Evolutionary conservation across 305 asterid species (phyloP).

Genomic region (Solanum hybrid): DNA sequence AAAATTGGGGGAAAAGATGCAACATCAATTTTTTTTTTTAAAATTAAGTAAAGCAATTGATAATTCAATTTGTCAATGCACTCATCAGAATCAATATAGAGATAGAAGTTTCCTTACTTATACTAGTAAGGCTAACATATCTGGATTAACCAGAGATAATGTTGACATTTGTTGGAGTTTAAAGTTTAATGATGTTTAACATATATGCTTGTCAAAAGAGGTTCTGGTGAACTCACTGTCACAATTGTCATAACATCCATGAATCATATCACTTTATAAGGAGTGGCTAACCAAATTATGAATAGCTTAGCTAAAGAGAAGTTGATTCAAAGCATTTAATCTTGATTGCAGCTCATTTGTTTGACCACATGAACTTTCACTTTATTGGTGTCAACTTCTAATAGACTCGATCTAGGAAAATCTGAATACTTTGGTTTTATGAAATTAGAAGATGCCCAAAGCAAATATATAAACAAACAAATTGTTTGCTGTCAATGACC

Average conservation of each 20-base stretch:
- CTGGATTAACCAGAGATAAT: neutral
- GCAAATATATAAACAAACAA: neutral
- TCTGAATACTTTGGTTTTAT: too few relatives aligned
- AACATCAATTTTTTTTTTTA: neutral
- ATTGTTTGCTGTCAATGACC: neutral
- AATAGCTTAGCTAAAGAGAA: neutral
- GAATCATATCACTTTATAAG: neutral
- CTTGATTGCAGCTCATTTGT: neutral
- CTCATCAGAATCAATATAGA: neutral
- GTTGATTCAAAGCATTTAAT: neutral
- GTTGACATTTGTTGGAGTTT: neutral
- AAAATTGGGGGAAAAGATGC: neutral
- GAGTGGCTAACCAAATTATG: neutral
- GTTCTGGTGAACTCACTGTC: neutral
- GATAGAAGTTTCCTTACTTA: neutral
- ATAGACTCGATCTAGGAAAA: neutral
- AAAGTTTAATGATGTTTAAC: neutral
- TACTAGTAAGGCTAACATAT: neutral
- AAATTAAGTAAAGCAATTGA: neutral
- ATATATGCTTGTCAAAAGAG: neutral
- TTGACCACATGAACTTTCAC: neutral
- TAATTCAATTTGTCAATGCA: neutral
- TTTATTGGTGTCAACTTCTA: neutral
- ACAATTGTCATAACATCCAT: neutral
- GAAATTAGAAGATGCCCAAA: neutral